A percentile compares a stretch with the other conserved stretches of the same genome.
Evolutionary conservation across 257 asterid genomes (phyloP).

Genomic region (Orobanche coerulescens): DNA sequence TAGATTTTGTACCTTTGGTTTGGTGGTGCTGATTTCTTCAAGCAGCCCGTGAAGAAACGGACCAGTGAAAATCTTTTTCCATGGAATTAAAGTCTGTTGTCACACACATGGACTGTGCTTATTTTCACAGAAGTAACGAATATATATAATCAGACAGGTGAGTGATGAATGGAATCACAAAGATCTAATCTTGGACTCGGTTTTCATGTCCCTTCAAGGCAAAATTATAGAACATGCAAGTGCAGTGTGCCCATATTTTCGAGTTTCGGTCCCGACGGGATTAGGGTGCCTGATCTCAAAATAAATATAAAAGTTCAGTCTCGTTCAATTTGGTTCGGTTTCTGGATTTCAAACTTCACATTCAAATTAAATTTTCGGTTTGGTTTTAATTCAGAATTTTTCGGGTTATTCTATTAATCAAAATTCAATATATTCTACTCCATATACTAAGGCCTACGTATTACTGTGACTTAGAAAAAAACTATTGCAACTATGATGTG

Average conservation of each 20-base stretch:
- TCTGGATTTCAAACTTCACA: no score
- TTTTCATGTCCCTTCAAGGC: slow-evolving; percentile 10
- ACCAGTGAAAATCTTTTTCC: slow-evolving; percentile 38
- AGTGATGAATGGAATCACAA: slow-evolving; percentile 15
- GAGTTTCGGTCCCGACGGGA: no score
- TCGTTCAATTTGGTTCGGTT: no score
- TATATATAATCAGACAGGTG: background rate
- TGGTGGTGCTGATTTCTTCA: slow-evolving; percentile 43
- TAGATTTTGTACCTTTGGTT: slow-evolving; percentile 27
- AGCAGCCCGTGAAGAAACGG: slow-evolving; percentile 43
- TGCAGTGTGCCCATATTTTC: slow-evolving; percentile 19
- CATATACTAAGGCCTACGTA: no score
- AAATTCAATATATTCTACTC: no score
- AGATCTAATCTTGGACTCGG: slow-evolving; percentile 26
- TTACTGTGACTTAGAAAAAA: no score
- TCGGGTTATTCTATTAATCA: no score
- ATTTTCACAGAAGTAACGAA: background rate
- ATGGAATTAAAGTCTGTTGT: slow-evolving; percentile 17
- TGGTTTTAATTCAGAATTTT: no score
- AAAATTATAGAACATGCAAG: background rate
- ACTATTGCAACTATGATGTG: no score
- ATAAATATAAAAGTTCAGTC: no score
- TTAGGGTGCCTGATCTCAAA: no score
- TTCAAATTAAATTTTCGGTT: no score
- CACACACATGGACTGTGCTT: slow-evolving; percentile 14